These are phyloP conservation scores for Cercospora berteroae DNA, from an alignment of 2,329 filamentous ascomycete genomes.

Conservation along the genomic window DNA sequence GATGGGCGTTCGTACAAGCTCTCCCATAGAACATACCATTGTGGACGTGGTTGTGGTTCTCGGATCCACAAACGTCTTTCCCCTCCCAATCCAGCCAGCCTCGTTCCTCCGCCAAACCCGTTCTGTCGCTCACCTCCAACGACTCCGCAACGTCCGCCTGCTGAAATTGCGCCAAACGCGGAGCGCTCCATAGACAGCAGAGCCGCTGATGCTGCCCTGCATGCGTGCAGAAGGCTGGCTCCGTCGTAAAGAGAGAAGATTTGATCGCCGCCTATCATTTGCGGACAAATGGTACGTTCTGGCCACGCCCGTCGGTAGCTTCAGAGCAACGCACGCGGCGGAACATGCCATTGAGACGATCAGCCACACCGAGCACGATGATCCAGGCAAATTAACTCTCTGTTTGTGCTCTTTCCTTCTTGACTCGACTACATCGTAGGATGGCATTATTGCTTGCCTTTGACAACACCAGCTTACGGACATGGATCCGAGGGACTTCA, in stretches of 20 bases:
- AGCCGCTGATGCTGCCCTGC: constrained; percentile 1
- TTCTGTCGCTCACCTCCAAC: neutral
- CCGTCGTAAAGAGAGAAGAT: neutral
- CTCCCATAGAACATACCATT: neutral
- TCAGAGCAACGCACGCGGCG: neutral
- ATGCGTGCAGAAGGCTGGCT: neutral
- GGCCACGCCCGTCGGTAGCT: neutral
- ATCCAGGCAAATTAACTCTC: neutral
- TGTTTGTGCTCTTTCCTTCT: neutral
- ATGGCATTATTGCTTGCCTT: neutral
- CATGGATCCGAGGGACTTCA: constrained; percentile 6
- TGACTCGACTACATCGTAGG: neutral
- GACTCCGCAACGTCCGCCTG: neutral
- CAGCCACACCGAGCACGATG: constrained; percentile 1
- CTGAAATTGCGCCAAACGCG: neutral
- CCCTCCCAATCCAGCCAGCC: neutral
- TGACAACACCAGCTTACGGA: neutral
- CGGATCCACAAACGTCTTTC: neutral
- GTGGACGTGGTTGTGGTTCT: neutral
- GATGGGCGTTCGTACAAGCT: neutral
- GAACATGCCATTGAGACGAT: neutral
- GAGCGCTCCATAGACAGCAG: neutral
- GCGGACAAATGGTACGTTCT: constrained; percentile 3
- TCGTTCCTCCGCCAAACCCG: neutral
- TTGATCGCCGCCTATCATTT: neutral